phyloP scores from a whole-genome alignment of 2,329 filamentous ascomycete species.

The Phaeosphaeriaceae sp. region DNA sequence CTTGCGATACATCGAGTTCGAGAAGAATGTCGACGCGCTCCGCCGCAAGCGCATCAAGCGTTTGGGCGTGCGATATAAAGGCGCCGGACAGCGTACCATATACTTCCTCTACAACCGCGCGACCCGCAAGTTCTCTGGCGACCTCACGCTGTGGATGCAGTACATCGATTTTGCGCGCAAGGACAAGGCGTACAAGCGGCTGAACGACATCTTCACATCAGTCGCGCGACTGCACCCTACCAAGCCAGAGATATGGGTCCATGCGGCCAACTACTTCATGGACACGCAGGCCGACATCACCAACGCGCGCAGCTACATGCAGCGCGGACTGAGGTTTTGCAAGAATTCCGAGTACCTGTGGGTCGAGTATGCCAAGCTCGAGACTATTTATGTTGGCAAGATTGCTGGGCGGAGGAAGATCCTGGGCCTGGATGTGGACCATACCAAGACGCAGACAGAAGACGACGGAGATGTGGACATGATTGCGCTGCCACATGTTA shows the following conservation, averaged over 20 bases:
- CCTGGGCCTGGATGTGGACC: constrained; percentile 64
- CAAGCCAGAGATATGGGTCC: constrained; percentile 83
- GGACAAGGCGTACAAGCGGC: constrained; percentile 67
- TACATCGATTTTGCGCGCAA: constrained; percentile 83
- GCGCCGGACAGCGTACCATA: constrained; percentile 78
- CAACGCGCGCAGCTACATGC: constrained; percentile 82
- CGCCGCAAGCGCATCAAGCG: constrained; percentile 83
- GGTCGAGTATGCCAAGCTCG: constrained; percentile 88
- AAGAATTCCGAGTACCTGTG: constrained; percentile 76
- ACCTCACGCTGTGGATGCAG: constrained; percentile 83
- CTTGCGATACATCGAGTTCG: constrained; percentile 79
- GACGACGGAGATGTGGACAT: constrained; percentile 57
- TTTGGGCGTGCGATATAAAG: constrained; percentile 75
- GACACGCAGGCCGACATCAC: constrained; percentile 87
- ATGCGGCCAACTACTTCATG: constrained; percentile 78
- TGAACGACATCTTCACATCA: constrained; percentile 66
- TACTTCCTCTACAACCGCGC: constrained; percentile 90
- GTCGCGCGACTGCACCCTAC: constrained; percentile 86
- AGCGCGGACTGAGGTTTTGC: constrained; percentile 89
- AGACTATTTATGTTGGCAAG: constrained; percentile 90
- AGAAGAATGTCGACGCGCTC: constrained; percentile 73
- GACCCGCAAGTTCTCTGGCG: constrained; percentile 82
- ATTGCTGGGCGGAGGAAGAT: constrained; percentile 76
- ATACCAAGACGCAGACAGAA: constrained; percentile 51
- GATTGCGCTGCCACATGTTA: constrained; percentile 65